These are phyloP conservation scores for Articulospora tetracladia DNA, from an alignment of 495 filamentous ascomycete species.

Conservation along the genomic window DNA sequence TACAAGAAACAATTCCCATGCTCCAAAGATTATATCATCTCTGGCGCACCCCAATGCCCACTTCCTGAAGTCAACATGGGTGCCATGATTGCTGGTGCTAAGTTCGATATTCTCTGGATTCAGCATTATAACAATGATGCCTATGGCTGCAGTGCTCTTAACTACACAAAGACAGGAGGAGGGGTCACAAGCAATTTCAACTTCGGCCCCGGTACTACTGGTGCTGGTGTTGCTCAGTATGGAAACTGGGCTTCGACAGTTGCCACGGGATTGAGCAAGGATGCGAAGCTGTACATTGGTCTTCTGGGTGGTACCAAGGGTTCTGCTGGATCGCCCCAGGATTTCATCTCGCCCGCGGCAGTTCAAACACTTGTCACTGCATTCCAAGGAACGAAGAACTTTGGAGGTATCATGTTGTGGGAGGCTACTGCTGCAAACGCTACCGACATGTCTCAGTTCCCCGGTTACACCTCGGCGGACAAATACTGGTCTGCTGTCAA, in stretches of 20 bases:
- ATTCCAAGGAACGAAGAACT: constrained; percentile 46
- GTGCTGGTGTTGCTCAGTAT: constrained; percentile 15
- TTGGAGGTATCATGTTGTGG: constrained; percentile 73
- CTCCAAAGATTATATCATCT: constrained; percentile 48
- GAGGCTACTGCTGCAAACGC: constrained; percentile 47
- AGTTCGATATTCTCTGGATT: constrained; percentile 61
- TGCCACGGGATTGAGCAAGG: constrained; percentile 26
- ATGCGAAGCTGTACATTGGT: constrained; percentile 41
- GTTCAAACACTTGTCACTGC: constrained; percentile 42
- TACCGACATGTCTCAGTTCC: constrained; percentile 1
- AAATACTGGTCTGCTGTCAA: constrained; percentile 36
- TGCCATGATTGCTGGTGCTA: constrained; percentile 42
- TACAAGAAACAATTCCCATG: constrained; percentile 28
- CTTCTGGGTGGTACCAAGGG: constrained; percentile 29
- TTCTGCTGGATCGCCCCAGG: constrained; percentile 27
- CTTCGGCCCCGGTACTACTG: constrained; percentile 10
- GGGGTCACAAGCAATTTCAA: constrained; percentile 32
- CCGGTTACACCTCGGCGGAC: neutral
- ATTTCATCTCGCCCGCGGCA: constrained; percentile 41
- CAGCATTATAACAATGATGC: constrained; percentile 58
- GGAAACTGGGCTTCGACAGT: constrained; percentile 34
- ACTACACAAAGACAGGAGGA: constrained; percentile 32
- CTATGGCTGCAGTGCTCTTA: constrained; percentile 45
- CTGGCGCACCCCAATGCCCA: constrained; percentile 53
- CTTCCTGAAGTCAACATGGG: constrained; percentile 52